Evolutionary conservation across 345 rosid species (phyloP).

Genomic region (Melaleuca quinquenervia): DNA sequence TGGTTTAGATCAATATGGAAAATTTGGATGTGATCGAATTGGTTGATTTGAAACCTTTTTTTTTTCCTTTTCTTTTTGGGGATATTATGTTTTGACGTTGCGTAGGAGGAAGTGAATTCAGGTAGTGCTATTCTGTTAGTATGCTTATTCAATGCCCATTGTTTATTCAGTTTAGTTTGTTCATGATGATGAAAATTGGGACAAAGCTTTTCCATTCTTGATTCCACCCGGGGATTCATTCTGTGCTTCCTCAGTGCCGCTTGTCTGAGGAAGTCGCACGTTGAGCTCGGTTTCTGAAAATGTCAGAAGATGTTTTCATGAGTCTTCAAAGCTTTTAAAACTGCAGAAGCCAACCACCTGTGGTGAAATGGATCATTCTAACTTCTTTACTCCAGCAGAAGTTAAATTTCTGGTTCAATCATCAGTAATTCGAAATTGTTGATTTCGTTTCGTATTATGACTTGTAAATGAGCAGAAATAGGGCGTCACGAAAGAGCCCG

Average conservation of each 20-base stretch:
- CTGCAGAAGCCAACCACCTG: neutral
- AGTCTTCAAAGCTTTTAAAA: neutral
- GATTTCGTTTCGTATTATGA: neutral
- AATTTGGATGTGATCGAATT: neutral
- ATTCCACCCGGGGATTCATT: neutral
- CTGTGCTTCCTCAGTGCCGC: neutral
- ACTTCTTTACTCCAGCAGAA: neutral
- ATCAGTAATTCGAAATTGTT: neutral
- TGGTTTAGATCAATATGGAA: neutral
- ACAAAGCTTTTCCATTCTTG: neutral
- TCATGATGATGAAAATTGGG: neutral
- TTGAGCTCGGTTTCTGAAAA: neutral
- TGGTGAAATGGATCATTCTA: neutral
- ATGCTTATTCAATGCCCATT: neutral
- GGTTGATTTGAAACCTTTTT: slow-evolving; percentile 10
- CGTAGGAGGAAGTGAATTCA: slow-evolving; percentile 1
- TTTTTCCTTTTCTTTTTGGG: slow-evolving; percentile 1
- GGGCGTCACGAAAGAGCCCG: neutral
- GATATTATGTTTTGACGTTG: neutral
- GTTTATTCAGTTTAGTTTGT: neutral
- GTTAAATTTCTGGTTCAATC: neutral
- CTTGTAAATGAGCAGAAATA: neutral
- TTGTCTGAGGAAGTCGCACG: neutral
- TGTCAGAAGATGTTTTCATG: neutral
- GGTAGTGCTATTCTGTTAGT: neutral